Base-by-base conservation (phyloP, 2,329 filamentous ascomycete genomes). In the Arthrinium phaeospermum region DNA sequence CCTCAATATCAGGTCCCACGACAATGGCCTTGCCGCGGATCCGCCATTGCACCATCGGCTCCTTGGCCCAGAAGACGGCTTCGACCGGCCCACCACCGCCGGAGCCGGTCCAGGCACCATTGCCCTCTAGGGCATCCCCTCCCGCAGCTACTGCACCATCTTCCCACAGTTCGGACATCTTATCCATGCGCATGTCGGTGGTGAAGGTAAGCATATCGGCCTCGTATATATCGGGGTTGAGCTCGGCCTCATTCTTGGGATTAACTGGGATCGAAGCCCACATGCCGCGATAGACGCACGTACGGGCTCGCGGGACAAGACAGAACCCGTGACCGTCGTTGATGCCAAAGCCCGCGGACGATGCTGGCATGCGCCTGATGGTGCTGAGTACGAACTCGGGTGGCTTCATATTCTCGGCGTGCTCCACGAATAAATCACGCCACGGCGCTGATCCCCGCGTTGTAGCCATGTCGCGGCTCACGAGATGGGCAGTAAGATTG, bases 111-210 rank as follows among this genome's bases (percentile, higher is more conserved):
- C 71, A 27, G 74, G 82, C 80, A 51, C 70, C 22, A 68, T 73
- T 34, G 49, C 89, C 85, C 77, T 84, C 83, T 64, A 24, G 22
- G 49, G 86, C 83, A 70, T 72, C 67, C 49, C 67, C 86, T 70
- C 86, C 82, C 10, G 84, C 86, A 0, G 49, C 47, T 64, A 41
- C 57, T 41, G 44, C 67, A n/a, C 16, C 49, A 45, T 44, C 24
- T 7, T 83, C 84, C 74, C 91, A 89, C 4, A 98, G 82, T 81
- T 98, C 92, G 3, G 86, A 85, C 0, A 93, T 86, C 85, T 98
- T 98, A 73, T 91, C 88, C 94, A 97, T 98, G 67, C 96, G 90
- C 12, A 90, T 90, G 81, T 98, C 96, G 0, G 95, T 98, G 0
- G 96, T 98, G 78, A 98, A 92, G 0, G 93, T 92, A 3, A 93